Base-by-base conservation (phyloP, 1,139 yeast genomes). In the Groenewaldozyma auringiensis region DNA sequence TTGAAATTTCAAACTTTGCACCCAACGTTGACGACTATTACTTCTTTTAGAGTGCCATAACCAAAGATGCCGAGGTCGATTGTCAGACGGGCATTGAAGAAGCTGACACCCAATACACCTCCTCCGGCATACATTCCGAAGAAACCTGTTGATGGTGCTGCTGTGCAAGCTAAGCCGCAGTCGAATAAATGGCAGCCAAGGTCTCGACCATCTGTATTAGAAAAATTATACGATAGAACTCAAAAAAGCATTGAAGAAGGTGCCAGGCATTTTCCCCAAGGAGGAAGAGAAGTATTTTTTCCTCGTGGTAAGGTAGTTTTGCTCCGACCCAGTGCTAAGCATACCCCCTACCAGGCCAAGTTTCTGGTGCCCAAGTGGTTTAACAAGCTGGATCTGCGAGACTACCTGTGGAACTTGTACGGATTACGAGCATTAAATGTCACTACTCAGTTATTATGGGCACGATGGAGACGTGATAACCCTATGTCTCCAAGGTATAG, bases 341-440 rank as follows among this genome's bases (percentile, higher is more conserved):
- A 86, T 66, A 85, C 96, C 0, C 97, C 97, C 44, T 87, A 82
- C 67, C 96, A 88, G 65, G 96, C 96, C 43, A 88, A 87, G 65
- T 89, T 89, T 63, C 78, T 85, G 54, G 96, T 89, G 29, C 96
- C 97, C 21, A 79, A 86, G 61, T 78, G 85, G 50, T 87, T 88
- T 73, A 89, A 89, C 69, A 87, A 87, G 65, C 72, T 88, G 69
- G 96, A 88, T 62, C 73, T 89, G 55, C 76, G 96, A 65, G 97
- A 89, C 68, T 89, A 89, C 61, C 72, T 89, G 54, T 89, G 82
- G 78, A 80, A 88, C 60, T 72, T 89, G 3, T 89, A 89, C 60
- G 95, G 95, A 2, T 72, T 89, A 54, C 75, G 96, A 58, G 96
- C 94, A 0, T 74, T 87, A 63, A 86, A 85, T 62, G 77, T 89